Evolutionary conservation across 169 alveolate genomes (phyloP), one percentile per base, ranked within the genome.

Genomic region (Theileria luwenshuni): DNA sequence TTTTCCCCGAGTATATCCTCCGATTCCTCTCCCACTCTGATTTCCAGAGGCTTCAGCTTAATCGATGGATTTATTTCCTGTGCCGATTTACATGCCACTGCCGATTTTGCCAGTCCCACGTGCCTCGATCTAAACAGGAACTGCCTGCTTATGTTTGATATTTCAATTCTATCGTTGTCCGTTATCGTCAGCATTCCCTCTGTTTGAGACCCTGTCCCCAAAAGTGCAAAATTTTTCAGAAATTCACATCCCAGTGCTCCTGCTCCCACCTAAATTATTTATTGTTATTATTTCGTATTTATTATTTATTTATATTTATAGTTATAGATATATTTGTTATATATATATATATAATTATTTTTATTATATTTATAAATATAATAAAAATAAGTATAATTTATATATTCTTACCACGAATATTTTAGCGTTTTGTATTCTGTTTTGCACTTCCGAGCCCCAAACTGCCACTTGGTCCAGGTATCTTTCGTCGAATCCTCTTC

Each of bases 171-270:
- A 76, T 98, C 99, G 85, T 96, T 97, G 84, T 98, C 99, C 6
- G 99, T 96, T 30, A 96, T 95, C 0, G 96, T 89, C 15, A 97
- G 86, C 58, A 84, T 59, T n/a, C 98, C 98, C 10, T 49, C 65
- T 28, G 28, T 51, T 69, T 81, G 41, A 12, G 92, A 90, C 30
- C 98, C 97, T 52, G 97, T 86, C 8, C 99, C 99, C 94, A 97
- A 86, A 25, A 97, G 90, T 6, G 99, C 98, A 88, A 97, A 95
- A 58, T 94, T 92, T 86, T 97, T 98, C 77, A 98, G 91, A 60
- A 92, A 95, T 77, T 98, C 99, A 75, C 99, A 98, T 13, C 99
- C 99, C 47, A 97, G 86, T 15, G 99, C 99, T 0, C 99, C 99
- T 43, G 99, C 97, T 19, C 99, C 98, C 12, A 96, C 98, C 91